Percentiles rank a stretch among this genome's conserved stretches.
Evolutionary conservation across 257 asterid genomes (phyloP).

Genomic region (Plantago ovata): DNA sequence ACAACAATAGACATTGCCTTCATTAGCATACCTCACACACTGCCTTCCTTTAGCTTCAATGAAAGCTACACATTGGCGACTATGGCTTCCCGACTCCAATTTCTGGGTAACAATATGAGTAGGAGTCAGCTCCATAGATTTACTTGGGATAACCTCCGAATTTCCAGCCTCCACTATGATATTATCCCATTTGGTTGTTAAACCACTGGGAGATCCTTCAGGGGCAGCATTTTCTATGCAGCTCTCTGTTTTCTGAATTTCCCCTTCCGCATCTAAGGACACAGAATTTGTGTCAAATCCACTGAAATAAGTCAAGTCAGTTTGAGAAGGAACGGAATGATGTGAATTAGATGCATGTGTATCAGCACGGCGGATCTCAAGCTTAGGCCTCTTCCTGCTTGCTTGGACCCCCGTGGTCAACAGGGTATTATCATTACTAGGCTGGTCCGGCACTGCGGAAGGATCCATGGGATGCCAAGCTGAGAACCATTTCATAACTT

Average conservation of each 20-base stretch:
- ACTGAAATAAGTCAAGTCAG: conserved; percentile 40
- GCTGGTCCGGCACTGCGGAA: conserved; percentile 42
- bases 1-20: conserved; percentile 88
- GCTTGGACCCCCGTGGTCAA: conserved; percentile 43
- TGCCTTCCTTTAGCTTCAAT: conserved; percentile 93
- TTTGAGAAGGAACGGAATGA: conserved; percentile 46
- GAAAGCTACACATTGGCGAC: conserved; percentile 81
- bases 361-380: conserved; percentile 98
- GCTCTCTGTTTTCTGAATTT: conserved; percentile 34
- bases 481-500: conserved; percentile 88
- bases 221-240: conserved; percentile 29
- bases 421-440: conserved; percentile 37
- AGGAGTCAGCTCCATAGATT: conserved; percentile 51
- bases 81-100: conserved; percentile 46
- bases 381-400: conserved; percentile 87
- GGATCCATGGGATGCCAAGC: conserved; percentile 50
- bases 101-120: conserved; percentile 32
- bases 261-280: conserved; percentile 45
- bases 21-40: conserved; percentile 91
- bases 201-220: conserved; percentile 36
- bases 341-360: conserved; percentile 53
- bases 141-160: conserved; percentile 37
- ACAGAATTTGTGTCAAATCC: conserved; percentile 36
- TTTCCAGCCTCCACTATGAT: conserved; percentile 62
- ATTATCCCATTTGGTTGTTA: conserved; percentile 60